phyloP scores from a whole-genome alignment of 306 rosid genomes.

The Quercus glauca region DNA sequence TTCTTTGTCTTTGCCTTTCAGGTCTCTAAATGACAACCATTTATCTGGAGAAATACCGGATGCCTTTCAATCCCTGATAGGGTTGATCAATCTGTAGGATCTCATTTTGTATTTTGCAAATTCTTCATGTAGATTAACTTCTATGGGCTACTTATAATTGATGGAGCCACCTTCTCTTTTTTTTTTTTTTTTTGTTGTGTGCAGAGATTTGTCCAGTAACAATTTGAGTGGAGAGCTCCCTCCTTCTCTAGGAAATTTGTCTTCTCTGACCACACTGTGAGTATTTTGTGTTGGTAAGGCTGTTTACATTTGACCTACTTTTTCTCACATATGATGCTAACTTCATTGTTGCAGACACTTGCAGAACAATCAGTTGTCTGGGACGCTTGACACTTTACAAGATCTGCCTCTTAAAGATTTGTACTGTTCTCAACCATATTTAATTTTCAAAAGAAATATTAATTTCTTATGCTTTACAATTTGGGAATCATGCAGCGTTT shows the following conservation, averaged over 20 bases:
- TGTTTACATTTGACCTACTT: conserved; percentile 3
- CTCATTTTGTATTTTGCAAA: conserved; percentile 19
- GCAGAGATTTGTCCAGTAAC: conserved; percentile 85
- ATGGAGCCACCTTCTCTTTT: background rate
- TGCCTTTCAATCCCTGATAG: conserved; percentile 50
- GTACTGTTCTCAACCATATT: conserved; percentile 52
- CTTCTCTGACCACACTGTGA: conserved; percentile 76
- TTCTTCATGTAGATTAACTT: conserved; percentile 6
- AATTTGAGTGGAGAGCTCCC: conserved; percentile 84
- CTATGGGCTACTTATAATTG: conserved; percentile 3
- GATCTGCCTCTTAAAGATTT: conserved; percentile 72
- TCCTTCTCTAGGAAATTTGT: conserved; percentile 53
- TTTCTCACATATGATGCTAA: conserved; percentile 24
- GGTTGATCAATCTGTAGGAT: conserved; percentile 75
- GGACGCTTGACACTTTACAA: conserved; percentile 71
- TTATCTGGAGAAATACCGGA: conserved; percentile 86
- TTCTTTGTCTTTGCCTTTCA: conserved; percentile 37
- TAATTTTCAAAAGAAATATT: conserved; percentile 16
- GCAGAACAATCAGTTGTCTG: conserved; percentile 79
- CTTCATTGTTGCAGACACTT: conserved; percentile 59
- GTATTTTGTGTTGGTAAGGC: conserved; percentile 37
- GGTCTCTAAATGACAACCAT: conserved; percentile 75
- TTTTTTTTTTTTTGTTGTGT: background rate
- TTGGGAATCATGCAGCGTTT: conserved; percentile 2
- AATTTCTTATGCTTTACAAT: conserved; percentile 12